Percentiles rank a stretch among this genome's conserved stretches.
Conservation (phyloP, 192 early-diverging fungal species). For the Mortierella alpina region DNA sequence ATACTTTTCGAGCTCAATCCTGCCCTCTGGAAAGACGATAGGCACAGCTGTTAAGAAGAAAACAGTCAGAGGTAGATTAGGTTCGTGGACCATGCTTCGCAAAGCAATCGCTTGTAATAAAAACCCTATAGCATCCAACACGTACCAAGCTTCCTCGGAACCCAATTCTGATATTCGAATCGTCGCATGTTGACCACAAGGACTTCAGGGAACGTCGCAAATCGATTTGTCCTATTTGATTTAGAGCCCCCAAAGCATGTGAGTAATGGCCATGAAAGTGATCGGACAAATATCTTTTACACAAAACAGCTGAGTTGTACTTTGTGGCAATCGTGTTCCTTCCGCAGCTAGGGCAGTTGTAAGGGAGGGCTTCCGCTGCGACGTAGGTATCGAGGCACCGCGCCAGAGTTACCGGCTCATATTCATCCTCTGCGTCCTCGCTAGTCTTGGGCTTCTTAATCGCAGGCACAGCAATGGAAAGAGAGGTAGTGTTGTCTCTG, state of each 20-base stretch:
- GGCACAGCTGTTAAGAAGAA: constrained; percentile 59
- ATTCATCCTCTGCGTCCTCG: constrained; percentile 42
- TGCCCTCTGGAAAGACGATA: constrained; percentile 63
- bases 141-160: constrained; percentile 74
- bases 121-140: background rate
- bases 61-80: background rate
- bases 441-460: constrained; percentile 43
- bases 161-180: constrained; percentile 87
- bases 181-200: constrained; percentile 77
- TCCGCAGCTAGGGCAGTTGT: constrained; percentile 72
- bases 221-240: constrained; percentile 62
- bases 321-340: constrained; percentile 68
- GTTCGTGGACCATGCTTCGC: background rate
- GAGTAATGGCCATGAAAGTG: background rate
- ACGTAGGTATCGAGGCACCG: constrained; percentile 76
- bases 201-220: constrained; percentile 80
- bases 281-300: background rate
- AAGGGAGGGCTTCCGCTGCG: constrained; percentile 66
- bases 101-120: background rate
- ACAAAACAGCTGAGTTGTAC: constrained; percentile 29
- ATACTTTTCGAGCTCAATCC: constrained; percentile 76
- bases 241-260: background rate
- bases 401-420: constrained; percentile 68
- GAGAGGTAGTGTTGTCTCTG: constrained; percentile 57
- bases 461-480: constrained; percentile 80